phyloP scores from a whole-genome alignment of 2,329 filamentous ascomycete species.

The Aspergillus pseudoterreus region DNA sequence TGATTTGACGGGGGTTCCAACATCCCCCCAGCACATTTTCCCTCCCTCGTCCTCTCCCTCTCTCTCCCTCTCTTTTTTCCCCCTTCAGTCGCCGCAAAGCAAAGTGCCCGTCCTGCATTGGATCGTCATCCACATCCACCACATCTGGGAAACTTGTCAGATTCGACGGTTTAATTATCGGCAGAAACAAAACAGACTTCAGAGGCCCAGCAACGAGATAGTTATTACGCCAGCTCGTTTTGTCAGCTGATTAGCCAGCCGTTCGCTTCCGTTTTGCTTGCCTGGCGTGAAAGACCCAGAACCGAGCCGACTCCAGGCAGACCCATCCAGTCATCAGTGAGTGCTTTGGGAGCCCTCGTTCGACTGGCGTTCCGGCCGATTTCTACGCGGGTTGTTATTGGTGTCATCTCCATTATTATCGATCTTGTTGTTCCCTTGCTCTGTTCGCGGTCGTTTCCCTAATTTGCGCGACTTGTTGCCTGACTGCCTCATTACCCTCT shows the following conservation, averaged over 20 bases:
- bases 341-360: too few relatives aligned
- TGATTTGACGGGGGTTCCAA: neutral
- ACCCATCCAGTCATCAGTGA: neutral
- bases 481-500: neutral
- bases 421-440: neutral
- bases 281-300: neutral
- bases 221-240: neutral
- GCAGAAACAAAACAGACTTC: too few relatives aligned
- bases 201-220: neutral
- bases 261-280: neutral
- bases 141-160: neutral
- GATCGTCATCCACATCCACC: neutral
- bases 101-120: neutral
- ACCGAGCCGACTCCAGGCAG: neutral
- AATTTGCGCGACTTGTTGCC: neutral
- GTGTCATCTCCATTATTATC: too few relatives aligned
- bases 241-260: neutral
- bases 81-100: neutral
- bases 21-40: neutral
- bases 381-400: too few relatives aligned
- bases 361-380: too few relatives aligned
- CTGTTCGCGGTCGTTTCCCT: neutral
- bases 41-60: neutral
- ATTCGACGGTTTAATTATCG: too few relatives aligned
- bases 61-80: neutral